These are phyloP conservation scores for Pseudoscleropodium purum DNA, from an alignment of 225 moss, liverwort and hornwort genomes.

Conservation along the genomic window DNA sequence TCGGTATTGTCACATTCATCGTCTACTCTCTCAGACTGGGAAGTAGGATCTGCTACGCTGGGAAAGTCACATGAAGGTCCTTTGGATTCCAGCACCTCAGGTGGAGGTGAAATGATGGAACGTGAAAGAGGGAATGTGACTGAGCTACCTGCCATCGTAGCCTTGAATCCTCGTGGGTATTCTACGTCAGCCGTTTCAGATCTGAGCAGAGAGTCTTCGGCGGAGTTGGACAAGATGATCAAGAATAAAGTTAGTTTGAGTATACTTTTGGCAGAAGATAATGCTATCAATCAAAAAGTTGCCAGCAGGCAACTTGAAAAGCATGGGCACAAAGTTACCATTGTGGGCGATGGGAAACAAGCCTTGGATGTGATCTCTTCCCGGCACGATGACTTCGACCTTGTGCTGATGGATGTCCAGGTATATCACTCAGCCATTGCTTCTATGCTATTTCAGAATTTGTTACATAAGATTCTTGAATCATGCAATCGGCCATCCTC, in stretches of 20 bases:
- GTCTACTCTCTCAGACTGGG: conserved; percentile 13
- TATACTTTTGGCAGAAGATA: conserved; percentile 82
- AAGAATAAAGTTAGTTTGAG: conserved; percentile 15
- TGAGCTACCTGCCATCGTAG: neutral
- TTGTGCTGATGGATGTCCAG: conserved; percentile 93
- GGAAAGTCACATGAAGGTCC: conserved; percentile 12
- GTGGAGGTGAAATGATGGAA: neutral
- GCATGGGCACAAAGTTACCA: conserved; percentile 59
- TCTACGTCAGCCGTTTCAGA: neutral
- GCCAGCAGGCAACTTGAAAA: conserved; percentile 71
- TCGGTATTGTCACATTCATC: neutral
- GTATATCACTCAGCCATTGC: conserved; percentile 3
- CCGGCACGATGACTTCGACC: conserved; percentile 59
- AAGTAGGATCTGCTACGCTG: neutral
- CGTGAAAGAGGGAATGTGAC: conserved; percentile 19
- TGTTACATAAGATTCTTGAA: neutral
- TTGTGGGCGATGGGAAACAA: conserved; percentile 80
- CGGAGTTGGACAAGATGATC: conserved; percentile 11
- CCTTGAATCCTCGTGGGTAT: neutral
- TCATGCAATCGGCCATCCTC: neutral
- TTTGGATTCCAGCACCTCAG: conserved; percentile 4
- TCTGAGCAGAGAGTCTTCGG: conserved; percentile 29
- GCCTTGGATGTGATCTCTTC: conserved; percentile 35
- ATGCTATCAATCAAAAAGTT: conserved; percentile 79
- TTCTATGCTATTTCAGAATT: neutral